These are phyloP conservation scores for Phytopythium mirpurense DNA, from an alignment of 352 stramenopile species.

Conservation along the genomic window DNA sequence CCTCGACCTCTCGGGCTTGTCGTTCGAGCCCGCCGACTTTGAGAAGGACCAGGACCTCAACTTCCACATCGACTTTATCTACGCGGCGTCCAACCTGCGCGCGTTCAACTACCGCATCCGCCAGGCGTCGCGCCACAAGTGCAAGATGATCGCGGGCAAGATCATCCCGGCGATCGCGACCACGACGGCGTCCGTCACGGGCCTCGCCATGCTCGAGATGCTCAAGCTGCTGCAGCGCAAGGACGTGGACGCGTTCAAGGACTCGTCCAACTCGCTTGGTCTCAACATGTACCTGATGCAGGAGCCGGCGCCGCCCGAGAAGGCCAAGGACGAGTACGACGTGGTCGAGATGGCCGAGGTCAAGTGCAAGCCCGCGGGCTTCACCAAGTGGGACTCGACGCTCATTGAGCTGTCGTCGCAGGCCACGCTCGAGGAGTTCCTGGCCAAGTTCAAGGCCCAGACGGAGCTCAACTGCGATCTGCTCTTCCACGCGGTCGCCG, in stretches of 20 bases:
- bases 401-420: slow-evolving; percentile 61
- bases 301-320: slow-evolving; percentile 76
- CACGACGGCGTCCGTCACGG: slow-evolving; percentile 99
- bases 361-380: slow-evolving; percentile 81
- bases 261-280: slow-evolving; percentile 90
- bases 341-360: slow-evolving; percentile 85
- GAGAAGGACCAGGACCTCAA: slow-evolving; percentile 98
- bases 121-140: slow-evolving; percentile 79
- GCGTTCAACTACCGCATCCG: slow-evolving; percentile 86
- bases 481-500: slow-evolving; percentile 71
- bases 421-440: slow-evolving; percentile 63
- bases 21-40: slow-evolving; percentile 89
- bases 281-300: slow-evolving; percentile 93
- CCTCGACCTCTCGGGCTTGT: slow-evolving; percentile 46
- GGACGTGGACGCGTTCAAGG: slow-evolving; percentile 86
- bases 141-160: slow-evolving; percentile 99
- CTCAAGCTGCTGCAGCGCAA: slow-evolving; percentile 88
- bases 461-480: slow-evolving; percentile 79
- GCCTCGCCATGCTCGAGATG: slow-evolving; percentile 93
- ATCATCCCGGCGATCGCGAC: slow-evolving; percentile 99
- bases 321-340: slow-evolving; percentile 91
- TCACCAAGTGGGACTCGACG: slow-evolving; percentile 92
- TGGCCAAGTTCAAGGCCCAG: slow-evolving; percentile 57
- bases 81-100: slow-evolving; percentile 96
- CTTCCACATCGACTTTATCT: slow-evolving; percentile 97